Evolutionary conservation across 2,329 filamentous ascomycete species (phyloP).

Genomic region (Albifimbria verrucaria): DNA sequence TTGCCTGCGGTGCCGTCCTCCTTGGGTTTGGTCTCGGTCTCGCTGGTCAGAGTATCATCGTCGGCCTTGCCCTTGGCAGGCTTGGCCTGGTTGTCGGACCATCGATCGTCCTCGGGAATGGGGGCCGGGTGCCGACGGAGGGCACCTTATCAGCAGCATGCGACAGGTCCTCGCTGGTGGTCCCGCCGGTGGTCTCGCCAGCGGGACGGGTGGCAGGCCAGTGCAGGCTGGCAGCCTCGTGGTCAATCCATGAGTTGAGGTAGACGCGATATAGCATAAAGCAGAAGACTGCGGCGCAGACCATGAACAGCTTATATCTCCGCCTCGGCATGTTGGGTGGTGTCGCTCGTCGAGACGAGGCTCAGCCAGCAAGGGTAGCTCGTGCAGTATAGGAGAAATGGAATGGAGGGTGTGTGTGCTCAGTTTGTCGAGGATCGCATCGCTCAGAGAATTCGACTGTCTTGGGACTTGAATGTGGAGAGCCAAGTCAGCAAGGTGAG

Average conservation of each 20-base stretch:
- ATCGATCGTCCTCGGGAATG: slow-evolving; percentile 3
- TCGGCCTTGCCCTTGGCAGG: slow-evolving; percentile 8
- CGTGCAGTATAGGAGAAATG: no score
- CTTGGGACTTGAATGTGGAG: background rate
- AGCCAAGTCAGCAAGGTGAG: background rate
- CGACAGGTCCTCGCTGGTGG: slow-evolving; percentile 7
- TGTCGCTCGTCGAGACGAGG: slow-evolving; percentile 22
- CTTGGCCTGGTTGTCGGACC: slow-evolving; percentile 3
- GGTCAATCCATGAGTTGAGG: slow-evolving; percentile 35
- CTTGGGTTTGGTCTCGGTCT: slow-evolving; percentile 6
- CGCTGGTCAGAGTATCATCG: slow-evolving; percentile 7
- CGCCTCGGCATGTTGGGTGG: slow-evolving; percentile 51
- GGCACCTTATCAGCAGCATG: slow-evolving; percentile 5
- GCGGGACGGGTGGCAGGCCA: background rate
- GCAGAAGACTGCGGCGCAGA: slow-evolving; percentile 52
- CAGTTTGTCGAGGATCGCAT: background rate
- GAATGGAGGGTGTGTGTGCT: background rate
- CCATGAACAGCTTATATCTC: slow-evolving; percentile 58
- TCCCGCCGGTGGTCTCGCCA: background rate
- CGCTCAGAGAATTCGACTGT: background rate
- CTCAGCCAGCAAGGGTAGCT: no score
- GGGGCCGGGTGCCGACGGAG: slow-evolving; percentile 9
- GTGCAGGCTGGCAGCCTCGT: slow-evolving; percentile 3
- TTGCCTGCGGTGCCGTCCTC: slow-evolving; percentile 2
- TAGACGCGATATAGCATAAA: slow-evolving; percentile 51